Evolutionary conservation across 1,284 basidiomycete genomes (phyloP).

Genomic region (Leccinum laetum): DNA sequence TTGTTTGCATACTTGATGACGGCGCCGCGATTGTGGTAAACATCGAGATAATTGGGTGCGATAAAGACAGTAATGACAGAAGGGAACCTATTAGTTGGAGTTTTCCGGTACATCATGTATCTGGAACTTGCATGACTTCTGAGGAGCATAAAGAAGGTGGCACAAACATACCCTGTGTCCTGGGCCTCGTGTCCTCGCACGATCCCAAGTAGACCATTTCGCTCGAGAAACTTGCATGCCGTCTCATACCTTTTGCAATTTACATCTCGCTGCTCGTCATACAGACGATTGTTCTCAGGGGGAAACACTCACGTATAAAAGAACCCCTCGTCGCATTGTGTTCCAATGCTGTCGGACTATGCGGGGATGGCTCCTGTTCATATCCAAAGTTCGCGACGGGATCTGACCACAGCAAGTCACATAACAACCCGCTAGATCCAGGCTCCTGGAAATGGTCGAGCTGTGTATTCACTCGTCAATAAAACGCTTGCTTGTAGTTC

Average conservation of each 20-base stretch:
- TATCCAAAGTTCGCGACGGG: conserved; percentile 81
- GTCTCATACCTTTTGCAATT: conserved; percentile 74
- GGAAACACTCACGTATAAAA: conserved; percentile 80
- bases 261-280: conserved; percentile 1
- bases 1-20: conserved; percentile 98
- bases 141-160: not conserved
- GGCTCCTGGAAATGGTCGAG: conserved; percentile 95
- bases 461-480: conserved; percentile 35
- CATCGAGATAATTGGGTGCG: conserved; percentile 86
- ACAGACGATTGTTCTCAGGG: not conserved
- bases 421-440: conserved; percentile 89
- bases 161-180: conserved; percentile 77
- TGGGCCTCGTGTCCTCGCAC: conserved; percentile 99
- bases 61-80: conserved; percentile 91
- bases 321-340: conserved; percentile 70
- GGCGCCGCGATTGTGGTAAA: conserved; percentile 87
- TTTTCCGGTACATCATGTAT: conserved; percentile 59
- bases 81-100: conserved; percentile 52
- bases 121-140: conserved; percentile 39
- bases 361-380: conserved; percentile 43
- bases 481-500: not conserved
- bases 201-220: conserved; percentile 90
- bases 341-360: conserved; percentile 15
- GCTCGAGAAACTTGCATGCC: conserved; percentile 92
- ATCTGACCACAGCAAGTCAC: conserved; percentile 96